Conservation (phyloP, 768 basidiomycete species). For the Mycena indigotica region DNA sequence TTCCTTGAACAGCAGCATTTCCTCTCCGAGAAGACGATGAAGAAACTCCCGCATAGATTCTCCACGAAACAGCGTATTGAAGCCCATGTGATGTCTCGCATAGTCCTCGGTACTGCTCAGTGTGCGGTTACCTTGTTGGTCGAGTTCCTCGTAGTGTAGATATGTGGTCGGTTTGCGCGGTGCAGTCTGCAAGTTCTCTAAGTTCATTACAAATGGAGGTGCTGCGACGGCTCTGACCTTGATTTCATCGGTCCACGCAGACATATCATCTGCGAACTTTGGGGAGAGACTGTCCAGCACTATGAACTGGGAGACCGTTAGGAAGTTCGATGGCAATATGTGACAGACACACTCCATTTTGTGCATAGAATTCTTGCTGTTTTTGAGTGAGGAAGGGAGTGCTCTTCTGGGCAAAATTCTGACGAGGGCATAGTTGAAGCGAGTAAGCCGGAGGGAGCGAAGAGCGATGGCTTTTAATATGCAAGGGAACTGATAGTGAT, state of each 20-base stretch:
- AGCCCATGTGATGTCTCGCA: slow-evolving; percentile 17
- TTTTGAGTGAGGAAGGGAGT: not conserved
- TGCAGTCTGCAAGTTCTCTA: slow-evolving; percentile 1
- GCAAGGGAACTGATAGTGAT: not conserved
- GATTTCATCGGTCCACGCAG: slow-evolving; percentile 17
- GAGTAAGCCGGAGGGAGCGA: not conserved
- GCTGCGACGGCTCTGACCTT: slow-evolving; percentile 2
- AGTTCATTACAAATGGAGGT: not conserved
- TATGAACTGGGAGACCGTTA: slow-evolving; percentile 5
- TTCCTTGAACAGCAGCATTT: slow-evolving; percentile 23
- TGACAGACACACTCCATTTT: slow-evolving; percentile 1
- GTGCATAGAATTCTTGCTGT: not conserved
- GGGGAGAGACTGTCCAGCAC: slow-evolving; percentile 11
- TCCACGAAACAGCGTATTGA: slow-evolving; percentile 15
- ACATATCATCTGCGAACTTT: slow-evolving; percentile 2
- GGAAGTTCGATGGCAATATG: not conserved
- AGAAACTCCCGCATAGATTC: slow-evolving; percentile 4
- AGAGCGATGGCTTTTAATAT: not conserved
- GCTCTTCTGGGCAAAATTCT: not conserved
- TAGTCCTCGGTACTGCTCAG: slow-evolving; percentile 18
- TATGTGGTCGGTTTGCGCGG: slow-evolving; percentile 16
- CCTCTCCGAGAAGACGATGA: slow-evolving; percentile 10
- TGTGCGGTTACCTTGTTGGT: not conserved
- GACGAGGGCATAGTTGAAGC: not conserved
- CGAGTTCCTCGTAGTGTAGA: slow-evolving; percentile 23